A percentile compares a stretch with the other conserved stretches of the same genome.
phyloP scores from a whole-genome alignment of 345 rosid genomes.

The Brassica nigra region DNA sequence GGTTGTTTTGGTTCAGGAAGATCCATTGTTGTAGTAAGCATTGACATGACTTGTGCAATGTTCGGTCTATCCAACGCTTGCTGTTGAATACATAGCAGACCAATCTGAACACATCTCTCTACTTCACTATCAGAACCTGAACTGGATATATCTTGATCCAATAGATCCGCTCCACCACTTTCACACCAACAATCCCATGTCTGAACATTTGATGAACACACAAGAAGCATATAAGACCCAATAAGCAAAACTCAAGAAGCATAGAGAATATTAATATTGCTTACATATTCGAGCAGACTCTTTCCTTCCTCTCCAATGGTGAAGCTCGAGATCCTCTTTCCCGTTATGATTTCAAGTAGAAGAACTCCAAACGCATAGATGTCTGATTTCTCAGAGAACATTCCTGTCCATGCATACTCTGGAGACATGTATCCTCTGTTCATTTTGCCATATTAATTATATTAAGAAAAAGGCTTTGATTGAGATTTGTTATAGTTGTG shows the following conservation, averaged over 20 bases:
- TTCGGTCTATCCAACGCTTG: conserved; percentile 32
- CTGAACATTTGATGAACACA: conserved; percentile 15
- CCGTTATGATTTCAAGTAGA: conserved; percentile 58
- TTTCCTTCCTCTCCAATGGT: conserved; percentile 39
- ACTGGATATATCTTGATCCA: conserved; percentile 21
- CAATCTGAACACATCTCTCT: conserved; percentile 42
- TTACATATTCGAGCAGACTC: conserved; percentile 36
- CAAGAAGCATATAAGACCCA: neutral
- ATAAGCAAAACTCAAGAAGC: neutral
- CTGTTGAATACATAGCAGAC: conserved; percentile 37
- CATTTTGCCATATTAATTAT: conserved; percentile 1
- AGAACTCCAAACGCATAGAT: conserved; percentile 73
- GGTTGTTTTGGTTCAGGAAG: conserved; percentile 35
- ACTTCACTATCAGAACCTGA: conserved; percentile 24
- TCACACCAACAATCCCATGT: conserved; percentile 39
- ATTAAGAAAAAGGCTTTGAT: neutral
- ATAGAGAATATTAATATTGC: neutral
- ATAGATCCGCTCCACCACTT: conserved; percentile 30
- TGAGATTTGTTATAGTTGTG: neutral
- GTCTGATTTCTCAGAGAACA: conserved; percentile 71
- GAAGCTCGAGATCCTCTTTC: conserved; percentile 46
- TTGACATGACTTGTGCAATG: conserved; percentile 28
- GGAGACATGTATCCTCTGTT: conserved; percentile 81
- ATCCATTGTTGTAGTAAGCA: conserved; percentile 30
- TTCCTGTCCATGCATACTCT: conserved; percentile 67